Percentiles rank a stretch among this genome's conserved stretches.
These are phyloP conservation scores for Stipa capillata DNA, from an alignment of 176 grass and related monocot genomes.

Conservation along the genomic window DNA sequence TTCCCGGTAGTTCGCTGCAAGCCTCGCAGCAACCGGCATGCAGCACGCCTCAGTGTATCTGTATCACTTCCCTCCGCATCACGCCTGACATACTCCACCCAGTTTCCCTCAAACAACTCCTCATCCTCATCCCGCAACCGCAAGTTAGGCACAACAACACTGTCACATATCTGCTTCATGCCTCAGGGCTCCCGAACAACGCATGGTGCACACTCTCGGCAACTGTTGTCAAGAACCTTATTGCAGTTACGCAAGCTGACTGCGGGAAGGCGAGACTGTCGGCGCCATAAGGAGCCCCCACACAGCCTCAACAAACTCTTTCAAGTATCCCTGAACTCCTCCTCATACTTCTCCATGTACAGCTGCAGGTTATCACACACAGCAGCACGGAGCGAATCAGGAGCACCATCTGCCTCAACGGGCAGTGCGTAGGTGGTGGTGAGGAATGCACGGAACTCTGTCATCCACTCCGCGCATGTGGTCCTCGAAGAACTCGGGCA, in stretches of 20 bases:
- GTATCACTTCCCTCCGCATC: conserved; percentile 90
- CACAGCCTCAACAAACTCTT: conserved; percentile 80
- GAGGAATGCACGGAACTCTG: conserved; percentile 74
- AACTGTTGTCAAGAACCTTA: conserved; percentile 89
- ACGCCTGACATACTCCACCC: conserved; percentile 88
- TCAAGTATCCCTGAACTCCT: conserved; percentile 75
- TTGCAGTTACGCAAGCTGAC: conserved; percentile 82
- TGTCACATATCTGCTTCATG: conserved; percentile 76
- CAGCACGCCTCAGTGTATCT: conserved; percentile 73
- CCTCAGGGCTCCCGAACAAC: conserved; percentile 60
- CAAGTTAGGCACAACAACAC: conserved; percentile 91
- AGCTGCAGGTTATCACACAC: conserved; percentile 91
- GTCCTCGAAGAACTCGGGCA: conserved; percentile 97
- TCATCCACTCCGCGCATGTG: conserved; percentile 98
- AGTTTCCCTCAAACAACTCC: conserved; percentile 88
- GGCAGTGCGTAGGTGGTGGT: conserved; percentile 51
- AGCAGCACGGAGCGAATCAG: conserved; percentile 57
- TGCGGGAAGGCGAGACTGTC: conserved; percentile 35
- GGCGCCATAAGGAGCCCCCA: conserved; percentile 73
- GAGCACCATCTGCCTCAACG: conserved; percentile 65
- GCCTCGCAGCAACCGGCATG: conserved; percentile 77
- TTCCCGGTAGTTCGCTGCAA: conserved; percentile 81
- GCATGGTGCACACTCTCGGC: conserved; percentile 89
- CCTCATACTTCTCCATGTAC: conserved; percentile 98
- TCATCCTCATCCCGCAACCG: conserved; percentile 88